Conservation (phyloP, 2,329 filamentous ascomycete genomes). For the Pseudocercospora eumusae region DNA sequence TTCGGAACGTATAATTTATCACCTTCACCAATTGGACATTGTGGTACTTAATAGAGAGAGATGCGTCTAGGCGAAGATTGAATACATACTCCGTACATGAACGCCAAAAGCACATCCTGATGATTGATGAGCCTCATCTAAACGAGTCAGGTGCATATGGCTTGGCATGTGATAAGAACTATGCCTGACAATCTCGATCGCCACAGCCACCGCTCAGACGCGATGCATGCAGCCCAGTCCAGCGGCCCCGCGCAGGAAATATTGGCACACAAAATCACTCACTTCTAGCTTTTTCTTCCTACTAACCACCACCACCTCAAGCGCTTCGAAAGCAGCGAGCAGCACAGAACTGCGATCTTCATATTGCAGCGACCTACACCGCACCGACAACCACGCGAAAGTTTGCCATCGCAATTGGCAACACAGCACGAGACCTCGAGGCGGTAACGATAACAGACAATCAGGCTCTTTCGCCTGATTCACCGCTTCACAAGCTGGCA, state of each 20-base stretch:
- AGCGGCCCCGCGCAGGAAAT: not conserved
- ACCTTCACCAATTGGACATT: constrained; percentile 10
- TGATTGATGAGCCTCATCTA: not conserved
- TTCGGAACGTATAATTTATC: constrained; percentile 14
- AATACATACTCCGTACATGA: not conserved
- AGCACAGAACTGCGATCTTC: constrained; percentile 4
- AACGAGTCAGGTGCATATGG: not conserved
- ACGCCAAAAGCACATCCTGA: not conserved
- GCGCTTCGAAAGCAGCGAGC: not conserved
- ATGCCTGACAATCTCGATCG: not conserved
- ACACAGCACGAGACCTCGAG: constrained; percentile 15
- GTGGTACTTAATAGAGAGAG: not conserved
- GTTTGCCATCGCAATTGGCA: constrained; percentile 17
- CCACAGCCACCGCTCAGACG: not conserved
- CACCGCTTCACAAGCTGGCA: constrained; percentile 17
- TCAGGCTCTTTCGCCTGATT: constrained; percentile 14
- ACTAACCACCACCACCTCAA: not conserved
- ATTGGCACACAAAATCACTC: not conserved
- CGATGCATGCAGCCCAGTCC: not conserved
- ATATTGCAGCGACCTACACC: constrained; percentile 8
- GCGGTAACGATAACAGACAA: not conserved
- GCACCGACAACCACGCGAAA: not conserved
- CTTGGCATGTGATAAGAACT: constrained; percentile 7
- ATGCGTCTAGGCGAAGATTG: constrained; percentile 1
- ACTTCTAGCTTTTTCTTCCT: not conserved